These are phyloP conservation scores for Trichoderma simmonsii DNA, from an alignment of 2,329 filamentous ascomycete species.

Conservation along the genomic window DNA sequence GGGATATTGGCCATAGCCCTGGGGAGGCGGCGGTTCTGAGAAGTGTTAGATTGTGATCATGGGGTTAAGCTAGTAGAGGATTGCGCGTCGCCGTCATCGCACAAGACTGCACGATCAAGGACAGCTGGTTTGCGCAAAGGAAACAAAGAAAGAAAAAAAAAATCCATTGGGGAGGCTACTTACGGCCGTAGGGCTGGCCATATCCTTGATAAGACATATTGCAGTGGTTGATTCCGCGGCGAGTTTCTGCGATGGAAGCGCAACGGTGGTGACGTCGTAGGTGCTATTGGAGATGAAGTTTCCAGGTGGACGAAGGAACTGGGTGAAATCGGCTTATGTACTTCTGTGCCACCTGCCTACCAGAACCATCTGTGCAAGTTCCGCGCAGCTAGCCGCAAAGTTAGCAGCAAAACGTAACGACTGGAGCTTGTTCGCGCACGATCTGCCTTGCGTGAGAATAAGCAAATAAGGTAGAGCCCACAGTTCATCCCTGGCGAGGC, in stretches of 20 bases:
- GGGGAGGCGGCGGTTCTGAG: conserved; percentile 34
- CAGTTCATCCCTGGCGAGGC: not conserved
- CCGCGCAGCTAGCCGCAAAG: not conserved
- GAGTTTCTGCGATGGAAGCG: not conserved
- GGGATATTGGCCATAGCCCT: conserved; percentile 40
- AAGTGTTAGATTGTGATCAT: conserved; percentile 20
- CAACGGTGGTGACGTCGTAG: not conserved
- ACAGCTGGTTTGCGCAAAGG: not conserved
- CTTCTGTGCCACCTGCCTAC: not conserved
- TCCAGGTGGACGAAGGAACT: not conserved
- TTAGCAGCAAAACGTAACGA: not conserved
- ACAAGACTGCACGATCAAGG: not conserved
- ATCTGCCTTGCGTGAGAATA: conserved; percentile 18
- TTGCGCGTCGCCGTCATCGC: not conserved
- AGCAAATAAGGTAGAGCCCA: conserved; percentile 16
- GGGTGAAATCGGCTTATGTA: conserved; percentile 8
- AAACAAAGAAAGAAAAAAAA: not conserved
- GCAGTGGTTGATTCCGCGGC: not conserved
- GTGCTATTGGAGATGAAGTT: not conserved
- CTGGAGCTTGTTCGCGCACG: conserved; percentile 1
- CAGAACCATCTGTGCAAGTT: not conserved
- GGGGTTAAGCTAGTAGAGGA: not conserved
- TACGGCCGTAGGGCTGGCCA: conserved; percentile 35
- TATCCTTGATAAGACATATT: conserved; percentile 37
- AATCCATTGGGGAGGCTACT: conserved; percentile 23